phyloP scores from a whole-genome alignment of 129 eudicot species.

The Scalesia atractyloides region DNA sequence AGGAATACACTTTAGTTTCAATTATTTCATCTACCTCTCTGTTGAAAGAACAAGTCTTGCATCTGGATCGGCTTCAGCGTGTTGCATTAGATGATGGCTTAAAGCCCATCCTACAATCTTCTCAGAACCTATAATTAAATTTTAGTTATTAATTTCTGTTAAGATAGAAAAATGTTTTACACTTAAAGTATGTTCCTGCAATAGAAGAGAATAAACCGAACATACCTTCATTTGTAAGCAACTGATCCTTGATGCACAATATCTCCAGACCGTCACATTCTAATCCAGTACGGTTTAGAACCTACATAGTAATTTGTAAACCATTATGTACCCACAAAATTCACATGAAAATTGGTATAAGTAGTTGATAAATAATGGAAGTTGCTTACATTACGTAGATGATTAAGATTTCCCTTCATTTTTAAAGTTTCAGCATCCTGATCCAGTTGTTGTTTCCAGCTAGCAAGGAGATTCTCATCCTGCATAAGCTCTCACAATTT shows the following conservation, averaged over 20 bases:
- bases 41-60: slow-evolving; percentile 56
- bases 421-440: slow-evolving; percentile 77
- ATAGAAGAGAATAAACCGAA: slow-evolving; percentile 4
- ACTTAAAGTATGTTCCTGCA: slow-evolving; percentile 14
- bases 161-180: not conserved
- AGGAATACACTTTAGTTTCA: not conserved
- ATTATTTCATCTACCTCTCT: slow-evolving; percentile 57
- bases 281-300: slow-evolving; percentile 64
- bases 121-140: slow-evolving; percentile 66
- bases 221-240: slow-evolving; percentile 83
- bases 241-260: slow-evolving; percentile 74
- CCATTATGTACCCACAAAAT: not conserved
- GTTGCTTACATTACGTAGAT: slow-evolving; percentile 67
- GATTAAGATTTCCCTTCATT: slow-evolving; percentile 66
- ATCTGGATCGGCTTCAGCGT: slow-evolving; percentile 53
- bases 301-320: slow-evolving; percentile 41
- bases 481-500: slow-evolving; percentile 28
- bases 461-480: slow-evolving; percentile 81
- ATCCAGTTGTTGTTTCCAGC: slow-evolving; percentile 83
- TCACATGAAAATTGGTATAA: not conserved
- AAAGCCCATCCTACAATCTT: slow-evolving; percentile 96
- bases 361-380: slow-evolving; percentile 8
- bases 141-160: not conserved
- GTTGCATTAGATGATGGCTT: slow-evolving; percentile 74
- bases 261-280: slow-evolving; percentile 79